Percentiles rank a stretch among this genome's conserved stretches.
These are phyloP conservation scores for Cercospora citrullina DNA, from an alignment of 2,329 filamentous ascomycete species.

Conservation along the genomic window DNA sequence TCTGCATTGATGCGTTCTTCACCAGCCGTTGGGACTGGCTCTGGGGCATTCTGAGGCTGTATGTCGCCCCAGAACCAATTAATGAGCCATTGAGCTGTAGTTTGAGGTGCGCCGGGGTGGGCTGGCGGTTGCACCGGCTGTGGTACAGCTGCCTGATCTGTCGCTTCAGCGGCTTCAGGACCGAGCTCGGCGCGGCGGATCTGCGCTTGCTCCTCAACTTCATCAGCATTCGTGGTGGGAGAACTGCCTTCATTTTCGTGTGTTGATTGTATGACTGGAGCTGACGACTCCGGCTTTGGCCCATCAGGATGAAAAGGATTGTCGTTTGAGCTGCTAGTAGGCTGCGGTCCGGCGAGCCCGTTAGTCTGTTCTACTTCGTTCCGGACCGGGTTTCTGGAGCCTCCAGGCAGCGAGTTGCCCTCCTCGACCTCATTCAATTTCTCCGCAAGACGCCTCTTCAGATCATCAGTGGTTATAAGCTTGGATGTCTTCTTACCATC, in stretches of 20 bases:
- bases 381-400: not conserved
- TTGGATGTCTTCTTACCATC: slow-evolving; percentile 13
- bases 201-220: slow-evolving; percentile 6
- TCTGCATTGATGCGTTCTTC: slow-evolving; percentile 64
- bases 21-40: slow-evolving; percentile 48
- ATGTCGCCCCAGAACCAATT: slow-evolving; percentile 55
- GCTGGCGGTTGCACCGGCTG: not conserved
- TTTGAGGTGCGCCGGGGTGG: not conserved
- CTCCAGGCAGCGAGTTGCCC: not conserved
- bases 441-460: slow-evolving; percentile 6
- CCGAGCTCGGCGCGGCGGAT: slow-evolving; percentile 10
- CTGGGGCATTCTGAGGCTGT: slow-evolving; percentile 25
- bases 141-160: not conserved
- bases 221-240: not conserved
- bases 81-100: slow-evolving; percentile 36
- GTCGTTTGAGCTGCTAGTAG: not conserved
- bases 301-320: slow-evolving; percentile 26
- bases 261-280: not conserved
- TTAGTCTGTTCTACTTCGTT: not conserved
- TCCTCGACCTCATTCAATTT: not conserved
- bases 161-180: not conserved
- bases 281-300: slow-evolving; percentile 10
- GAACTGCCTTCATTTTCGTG: not conserved
- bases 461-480: slow-evolving; percentile 13
- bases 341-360: not conserved